Evolutionary conservation across 345 rosid genomes (phyloP).

Genomic region (Ceriops tagal): DNA sequence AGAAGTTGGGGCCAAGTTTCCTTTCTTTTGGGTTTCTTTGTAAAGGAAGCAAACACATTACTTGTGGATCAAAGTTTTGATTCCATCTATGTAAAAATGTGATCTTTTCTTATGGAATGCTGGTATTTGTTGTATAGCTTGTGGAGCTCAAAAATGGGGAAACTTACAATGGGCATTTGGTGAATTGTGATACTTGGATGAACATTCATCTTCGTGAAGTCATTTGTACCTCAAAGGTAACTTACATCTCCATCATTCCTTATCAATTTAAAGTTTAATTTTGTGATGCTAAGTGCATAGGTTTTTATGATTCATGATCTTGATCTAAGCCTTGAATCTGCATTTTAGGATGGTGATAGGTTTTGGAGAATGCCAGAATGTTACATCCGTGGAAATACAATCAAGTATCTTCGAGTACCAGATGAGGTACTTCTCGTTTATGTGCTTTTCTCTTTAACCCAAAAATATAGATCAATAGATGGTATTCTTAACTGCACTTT

Average conservation of each 20-base stretch:
- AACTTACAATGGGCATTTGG: slow-evolving; percentile 94
- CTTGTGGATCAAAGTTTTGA: slow-evolving; percentile 12
- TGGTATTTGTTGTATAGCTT: slow-evolving; percentile 45
- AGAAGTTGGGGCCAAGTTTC: too few relatives aligned
- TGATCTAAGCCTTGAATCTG: slow-evolving; percentile 1
- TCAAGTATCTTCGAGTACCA: slow-evolving; percentile 26
- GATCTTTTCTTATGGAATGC: background rate
- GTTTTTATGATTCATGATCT: background rate
- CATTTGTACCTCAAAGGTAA: slow-evolving; percentile 92
- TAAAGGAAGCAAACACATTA: too few relatives aligned
- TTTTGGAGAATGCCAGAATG: slow-evolving; percentile 99
- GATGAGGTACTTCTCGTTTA: slow-evolving; percentile 4
- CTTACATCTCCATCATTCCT: too few relatives aligned
- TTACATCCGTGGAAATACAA: slow-evolving; percentile 96
- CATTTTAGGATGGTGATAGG: slow-evolving; percentile 84
- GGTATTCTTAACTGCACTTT: background rate
- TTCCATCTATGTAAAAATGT: background rate
- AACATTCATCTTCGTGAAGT: slow-evolving; percentile 98
- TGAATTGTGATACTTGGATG: slow-evolving; percentile 98
- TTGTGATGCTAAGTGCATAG: background rate
- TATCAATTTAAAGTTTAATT: background rate
- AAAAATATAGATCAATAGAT: too few relatives aligned
- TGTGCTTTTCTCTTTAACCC: background rate
- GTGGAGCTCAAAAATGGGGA: slow-evolving; percentile 97
- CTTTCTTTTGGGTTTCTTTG: too few relatives aligned